Evolutionary conservation across 2,329 filamentous ascomycete species (phyloP).

Genomic region (Trichoderma atrobrunneum): DNA sequence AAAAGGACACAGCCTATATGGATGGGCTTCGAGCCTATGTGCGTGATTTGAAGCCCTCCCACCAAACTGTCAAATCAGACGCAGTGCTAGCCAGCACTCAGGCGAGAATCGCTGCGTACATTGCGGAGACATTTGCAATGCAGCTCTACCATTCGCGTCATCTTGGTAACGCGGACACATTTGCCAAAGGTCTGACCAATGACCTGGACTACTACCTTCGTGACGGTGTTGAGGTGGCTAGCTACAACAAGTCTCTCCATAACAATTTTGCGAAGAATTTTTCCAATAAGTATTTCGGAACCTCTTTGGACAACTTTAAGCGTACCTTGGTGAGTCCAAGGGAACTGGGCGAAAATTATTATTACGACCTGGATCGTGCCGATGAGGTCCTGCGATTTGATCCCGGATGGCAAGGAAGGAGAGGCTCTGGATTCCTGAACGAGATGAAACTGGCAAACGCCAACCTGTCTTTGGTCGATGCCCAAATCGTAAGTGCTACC

Average conservation of each 20-base stretch:
- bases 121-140: constrained; percentile 87
- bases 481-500: constrained; percentile 67
- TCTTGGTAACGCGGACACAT: constrained; percentile 60
- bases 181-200: constrained; percentile 69
- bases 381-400: constrained; percentile 74
- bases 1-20: constrained; percentile 72
- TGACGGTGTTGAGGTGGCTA: constrained; percentile 72
- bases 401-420: constrained; percentile 69
- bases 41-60: constrained; percentile 52
- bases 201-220: constrained; percentile 78
- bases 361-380: constrained; percentile 77
- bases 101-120: constrained; percentile 72
- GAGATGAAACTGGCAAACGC: constrained; percentile 86
- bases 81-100: constrained; percentile 57
- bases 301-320: constrained; percentile 75
- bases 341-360: constrained; percentile 72
- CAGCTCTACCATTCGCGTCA: constrained; percentile 85
- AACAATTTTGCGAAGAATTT: constrained; percentile 83
- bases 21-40: constrained; percentile 69
- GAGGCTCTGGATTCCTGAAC: constrained; percentile 69
- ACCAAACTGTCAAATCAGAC: constrained; percentile 53
- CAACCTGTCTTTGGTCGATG: constrained; percentile 88
- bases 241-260: constrained; percentile 86
- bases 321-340: constrained; percentile 64
- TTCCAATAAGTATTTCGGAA: constrained; percentile 69